Evolutionary conservation across 805 yeast genomes (phyloP), one percentile per base, ranked within the genome.

Genomic region (Pichia pseudocactophila): DNA sequence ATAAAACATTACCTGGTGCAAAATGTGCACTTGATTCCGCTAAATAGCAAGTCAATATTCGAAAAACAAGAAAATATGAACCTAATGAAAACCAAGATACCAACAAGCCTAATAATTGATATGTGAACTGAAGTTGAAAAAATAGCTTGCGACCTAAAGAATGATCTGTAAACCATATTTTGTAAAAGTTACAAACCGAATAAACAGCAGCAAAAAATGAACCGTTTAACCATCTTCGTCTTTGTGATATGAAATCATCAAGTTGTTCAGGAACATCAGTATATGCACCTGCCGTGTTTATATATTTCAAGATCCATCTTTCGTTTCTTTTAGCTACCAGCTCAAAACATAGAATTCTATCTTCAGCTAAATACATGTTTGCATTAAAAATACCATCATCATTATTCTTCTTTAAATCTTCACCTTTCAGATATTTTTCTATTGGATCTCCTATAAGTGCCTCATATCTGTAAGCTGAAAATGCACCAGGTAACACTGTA

Each of bases 291-390:
- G 97, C 95, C 43, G 80, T 74, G 57, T 83, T 83, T 53, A 90
- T 95, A 55, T 88, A 90, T 53, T 80, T 77, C 52, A 92, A 72
- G 17, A 84, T 65, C 85, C 96, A 90, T 47, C 78, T 71, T 48
- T 79, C 72, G 37, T 74, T 63, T 45, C 69, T 70, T 56, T 90
- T 90, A 2, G 96, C 92, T n/a, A 90, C 94, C 40, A 90, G 70
- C 63, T 90, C 97, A 66, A 86, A 90, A 71, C 97, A 92, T 52
- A 90, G 68, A 42, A 90, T 87, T 63, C 97, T 76, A 64, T 92
- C 98, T 64, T 90, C 97, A 7, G 98, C 98, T 43, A 90, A 72
- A 62, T 89, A 92, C 97, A 92, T 90, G 61, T 90, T 90, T 3
- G 96, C 82, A 31, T 90, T 85, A 69, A 90, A 92, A 40, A 90